Conservation (phyloP, 1,139 yeast genomes). For the Sugiyamaella grinbergsii region DNA sequence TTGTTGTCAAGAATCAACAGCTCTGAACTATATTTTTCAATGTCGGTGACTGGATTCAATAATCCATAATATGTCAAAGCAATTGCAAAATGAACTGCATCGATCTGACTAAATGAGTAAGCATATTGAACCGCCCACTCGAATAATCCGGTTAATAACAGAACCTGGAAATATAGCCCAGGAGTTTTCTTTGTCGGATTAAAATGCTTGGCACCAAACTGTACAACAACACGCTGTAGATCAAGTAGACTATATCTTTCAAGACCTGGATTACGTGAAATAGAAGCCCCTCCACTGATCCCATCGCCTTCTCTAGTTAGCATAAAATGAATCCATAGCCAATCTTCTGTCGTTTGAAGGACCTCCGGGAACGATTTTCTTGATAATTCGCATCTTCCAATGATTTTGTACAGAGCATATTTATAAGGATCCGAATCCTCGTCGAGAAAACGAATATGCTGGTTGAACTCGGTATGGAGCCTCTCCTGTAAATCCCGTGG, state of each 20-base stretch:
- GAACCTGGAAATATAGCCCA: conserved; percentile 67
- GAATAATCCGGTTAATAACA: conserved; percentile 75
- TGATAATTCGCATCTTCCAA: conserved; percentile 86
- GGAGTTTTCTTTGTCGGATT: conserved; percentile 65
- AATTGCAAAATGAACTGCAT: conserved; percentile 87
- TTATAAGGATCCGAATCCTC: conserved; percentile 81
- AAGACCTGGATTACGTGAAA: conserved; percentile 52
- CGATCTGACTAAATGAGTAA: conserved; percentile 70
- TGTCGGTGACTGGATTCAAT: conserved; percentile 51
- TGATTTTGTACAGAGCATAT: conserved; percentile 83
- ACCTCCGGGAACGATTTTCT: conserved; percentile 75
- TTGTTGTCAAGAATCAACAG: conserved; percentile 36
- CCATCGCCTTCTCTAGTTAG: conserved; percentile 57
- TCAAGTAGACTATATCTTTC: conserved; percentile 75
- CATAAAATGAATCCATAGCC: conserved; percentile 93
- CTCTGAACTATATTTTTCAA: conserved; percentile 26
- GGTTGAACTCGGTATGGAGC: conserved; percentile 78
- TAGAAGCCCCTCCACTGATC: not conserved
- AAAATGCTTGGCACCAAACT: conserved; percentile 75
- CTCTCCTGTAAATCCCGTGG: conserved; percentile 71
- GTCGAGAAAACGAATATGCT: conserved; percentile 70
- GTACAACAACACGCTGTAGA: conserved; percentile 69
- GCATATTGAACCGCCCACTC: conserved; percentile 79
- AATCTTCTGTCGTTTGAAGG: conserved; percentile 84
- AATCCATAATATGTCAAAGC: conserved; percentile 77